phyloP scores from a whole-genome alignment of 2,329 filamentous ascomycete species.

The Ophiostoma angusticollis region DNA sequence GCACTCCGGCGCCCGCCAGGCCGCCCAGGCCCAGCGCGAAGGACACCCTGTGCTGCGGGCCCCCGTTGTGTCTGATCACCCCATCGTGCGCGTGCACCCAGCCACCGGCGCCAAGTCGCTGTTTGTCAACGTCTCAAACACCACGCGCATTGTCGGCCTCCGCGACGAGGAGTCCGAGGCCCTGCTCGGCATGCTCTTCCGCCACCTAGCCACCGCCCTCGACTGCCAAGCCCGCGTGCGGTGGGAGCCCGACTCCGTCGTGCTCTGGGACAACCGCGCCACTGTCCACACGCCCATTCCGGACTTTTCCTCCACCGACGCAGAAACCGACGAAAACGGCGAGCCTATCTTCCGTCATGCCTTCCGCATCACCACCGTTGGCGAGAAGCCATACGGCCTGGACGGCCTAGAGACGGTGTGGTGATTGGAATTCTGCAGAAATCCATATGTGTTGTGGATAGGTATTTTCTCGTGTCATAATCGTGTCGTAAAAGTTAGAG shows the following conservation, averaged over 20 bases:
- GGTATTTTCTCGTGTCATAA: background rate
- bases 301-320: no score
- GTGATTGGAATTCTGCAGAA: no score
- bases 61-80: constrained; percentile 58
- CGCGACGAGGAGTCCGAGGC: constrained; percentile 56
- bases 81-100: constrained; percentile 71
- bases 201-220: constrained; percentile 39
- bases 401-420: constrained; percentile 25
- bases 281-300: constrained; percentile 31
- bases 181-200: constrained; percentile 57
- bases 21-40: constrained; percentile 22
- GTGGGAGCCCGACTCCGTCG: constrained; percentile 52
- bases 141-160: constrained; percentile 50
- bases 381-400: constrained; percentile 25
- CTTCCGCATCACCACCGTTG: constrained; percentile 28
- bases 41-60: constrained; percentile 20
- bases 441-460: no score
- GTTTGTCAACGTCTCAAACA: constrained; percentile 52
- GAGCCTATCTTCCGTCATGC: constrained; percentile 28
- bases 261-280: constrained; percentile 56
- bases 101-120: constrained; percentile 69
- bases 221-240: constrained; percentile 57
- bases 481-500: no score
- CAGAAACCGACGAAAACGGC: no score
- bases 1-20: constrained; percentile 26